A percentile compares a stretch with the other conserved stretches of the same genome.
phyloP scores from a whole-genome alignment of 352 stramenopile genomes.

The Pythium insidiosum region DNA sequence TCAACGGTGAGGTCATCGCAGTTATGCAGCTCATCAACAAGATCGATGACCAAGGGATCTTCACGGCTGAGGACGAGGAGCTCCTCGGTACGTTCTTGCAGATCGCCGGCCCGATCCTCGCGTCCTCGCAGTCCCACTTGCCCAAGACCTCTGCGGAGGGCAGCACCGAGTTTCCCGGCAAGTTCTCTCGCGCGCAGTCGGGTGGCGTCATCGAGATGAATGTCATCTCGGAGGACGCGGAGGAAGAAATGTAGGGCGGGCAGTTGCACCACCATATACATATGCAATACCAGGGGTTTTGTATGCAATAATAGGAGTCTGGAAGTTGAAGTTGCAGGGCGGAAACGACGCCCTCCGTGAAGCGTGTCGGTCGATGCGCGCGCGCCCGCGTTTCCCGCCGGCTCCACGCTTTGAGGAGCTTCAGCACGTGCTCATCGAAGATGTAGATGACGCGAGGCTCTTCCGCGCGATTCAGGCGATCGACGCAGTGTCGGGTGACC shows the following conservation, averaged over 20 bases:
- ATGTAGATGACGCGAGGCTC: constrained; percentile 19
- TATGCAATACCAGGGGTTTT: not conserved
- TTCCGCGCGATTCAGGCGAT: constrained; percentile 34
- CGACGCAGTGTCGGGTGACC: constrained; percentile 17
- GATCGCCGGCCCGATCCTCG: constrained; percentile 85
- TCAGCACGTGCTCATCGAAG: not conserved
- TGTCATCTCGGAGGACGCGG: constrained; percentile 72
- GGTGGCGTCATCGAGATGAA: constrained; percentile 71
- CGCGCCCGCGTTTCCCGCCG: no score
- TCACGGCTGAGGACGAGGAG: constrained; percentile 83
- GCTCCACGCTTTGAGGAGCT: no score
- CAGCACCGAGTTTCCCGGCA: constrained; percentile 50
- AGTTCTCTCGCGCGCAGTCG: constrained; percentile 21
- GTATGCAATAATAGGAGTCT: no score
- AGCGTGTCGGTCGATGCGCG: no score
- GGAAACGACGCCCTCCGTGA: no score
- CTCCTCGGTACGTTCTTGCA: constrained; percentile 81
- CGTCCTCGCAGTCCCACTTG: constrained; percentile 74
- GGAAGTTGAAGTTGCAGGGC: no score
- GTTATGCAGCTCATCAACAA: constrained; percentile 90
- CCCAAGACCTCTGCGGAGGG: constrained; percentile 46
- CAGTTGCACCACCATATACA: not conserved
- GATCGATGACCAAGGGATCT: constrained; percentile 53
- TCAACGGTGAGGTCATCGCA: constrained; percentile 64
- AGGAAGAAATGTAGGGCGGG: constrained; percentile 37